Evolutionary conservation across 2,329 filamentous ascomycete genomes (phyloP), one percentile per base, ranked within the genome.

Genomic region (Rutstroemia sydowiana): DNA sequence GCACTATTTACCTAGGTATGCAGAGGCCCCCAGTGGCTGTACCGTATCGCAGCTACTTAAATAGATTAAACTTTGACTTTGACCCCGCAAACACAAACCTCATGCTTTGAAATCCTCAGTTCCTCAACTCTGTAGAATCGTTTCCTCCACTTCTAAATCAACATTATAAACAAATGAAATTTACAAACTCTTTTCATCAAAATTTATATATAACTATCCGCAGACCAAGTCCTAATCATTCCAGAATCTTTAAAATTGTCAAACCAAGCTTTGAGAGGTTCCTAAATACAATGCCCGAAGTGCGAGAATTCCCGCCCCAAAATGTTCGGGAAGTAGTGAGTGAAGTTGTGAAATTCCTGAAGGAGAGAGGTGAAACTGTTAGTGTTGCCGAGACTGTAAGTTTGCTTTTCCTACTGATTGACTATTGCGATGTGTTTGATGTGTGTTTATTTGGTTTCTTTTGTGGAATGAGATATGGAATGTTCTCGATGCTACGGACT

Each of bases 351-450:
- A 62, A 66, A 2, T 71, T 82, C 36, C 71, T 84, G 36, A 77
- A 75, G 57, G 69, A 75, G 40, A 73, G 73, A 50, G 72, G 74
- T 54, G 76, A 82, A 62, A 81, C 74, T 31, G 71, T 84, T 57
- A 77, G 74, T 53, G 75, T 84, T 34, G 81, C 78, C 48, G 81
- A 84, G 65, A 84, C 81, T 18, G 75, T 77, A 68, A 45, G 64
- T 60, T 32, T 58, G 45, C 39, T 9, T 26, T 41, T 31, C n/a
- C 14, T 23, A 9, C 36, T 39, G 13, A 39, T 39, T 39, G 13
- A 39, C 16, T 39, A n/a, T 6, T 39, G n/a, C n/a, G n/a, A n/a
- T n/a, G n/a, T 39, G 30, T 32, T 32, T 32, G 30, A 13, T 32
- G 10, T 44, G 26, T 44, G 14, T 20, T 13, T 44, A 16, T 44